Evolutionary conservation across 2,329 filamentous ascomycete genomes (phyloP).

Genomic region (Aureobasidium sp.): DNA sequence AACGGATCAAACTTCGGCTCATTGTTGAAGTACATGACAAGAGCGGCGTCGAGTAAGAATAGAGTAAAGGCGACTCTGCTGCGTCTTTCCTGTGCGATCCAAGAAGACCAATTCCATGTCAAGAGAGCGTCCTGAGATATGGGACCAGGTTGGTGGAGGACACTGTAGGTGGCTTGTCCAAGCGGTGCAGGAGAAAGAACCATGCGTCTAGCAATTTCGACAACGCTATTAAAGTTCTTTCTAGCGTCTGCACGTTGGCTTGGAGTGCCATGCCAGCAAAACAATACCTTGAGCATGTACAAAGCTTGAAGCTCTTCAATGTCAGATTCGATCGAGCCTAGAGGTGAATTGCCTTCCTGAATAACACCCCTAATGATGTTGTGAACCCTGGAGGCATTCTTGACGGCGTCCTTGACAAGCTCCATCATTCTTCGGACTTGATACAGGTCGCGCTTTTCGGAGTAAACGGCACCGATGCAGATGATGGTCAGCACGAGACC

Average conservation of each 20-base stretch:
- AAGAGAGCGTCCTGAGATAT: conserved; percentile 42
- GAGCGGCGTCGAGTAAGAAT: conserved; percentile 57
- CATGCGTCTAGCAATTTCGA: conserved; percentile 50
- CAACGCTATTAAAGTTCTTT: conserved; percentile 51
- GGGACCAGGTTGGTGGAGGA: conserved; percentile 49
- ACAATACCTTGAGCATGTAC: conserved; percentile 54
- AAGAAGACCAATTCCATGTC: conserved; percentile 58
- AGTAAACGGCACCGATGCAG: conserved; percentile 69
- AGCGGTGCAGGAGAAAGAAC: conserved; percentile 49
- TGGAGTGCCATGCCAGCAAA: conserved; percentile 64
- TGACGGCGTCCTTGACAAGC: conserved; percentile 51
- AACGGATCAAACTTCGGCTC: conserved; percentile 55
- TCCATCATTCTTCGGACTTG: conserved; percentile 64
- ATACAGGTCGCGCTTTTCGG: conserved; percentile 51
- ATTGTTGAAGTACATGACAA: conserved; percentile 66
- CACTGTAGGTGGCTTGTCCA: conserved; percentile 47
- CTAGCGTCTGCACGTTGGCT: conserved; percentile 58
- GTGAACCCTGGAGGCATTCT: conserved; percentile 49
- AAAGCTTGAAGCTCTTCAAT: conserved; percentile 63
- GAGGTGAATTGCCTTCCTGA: conserved; percentile 34
- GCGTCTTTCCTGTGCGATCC: conserved; percentile 66
- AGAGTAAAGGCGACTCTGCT: conserved; percentile 59
- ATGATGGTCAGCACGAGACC: conserved; percentile 64
- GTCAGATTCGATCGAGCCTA: conserved; percentile 33
- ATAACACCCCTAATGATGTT: conserved; percentile 35